phyloP scores from a whole-genome alignment of 768 basidiomycete genomes.

The Mycena metata region DNA sequence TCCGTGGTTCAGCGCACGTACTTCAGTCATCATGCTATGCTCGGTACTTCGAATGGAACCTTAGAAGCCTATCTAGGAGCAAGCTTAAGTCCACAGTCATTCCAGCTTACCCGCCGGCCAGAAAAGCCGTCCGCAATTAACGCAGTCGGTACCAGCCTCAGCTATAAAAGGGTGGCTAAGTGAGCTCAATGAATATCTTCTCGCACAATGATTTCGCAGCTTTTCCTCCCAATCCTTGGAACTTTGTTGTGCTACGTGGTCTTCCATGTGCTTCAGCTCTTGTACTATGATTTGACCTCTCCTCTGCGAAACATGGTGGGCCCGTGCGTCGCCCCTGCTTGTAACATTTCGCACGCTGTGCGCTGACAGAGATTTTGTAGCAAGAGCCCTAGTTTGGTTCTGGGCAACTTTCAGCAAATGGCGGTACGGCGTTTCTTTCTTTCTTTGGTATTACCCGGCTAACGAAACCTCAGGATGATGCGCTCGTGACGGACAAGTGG shows the following conservation, averaged over 20 bases:
- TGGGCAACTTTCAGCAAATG: constrained; percentile 50
- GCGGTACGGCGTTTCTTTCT: constrained; percentile 13
- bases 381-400: constrained; percentile 48
- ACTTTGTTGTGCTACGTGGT: constrained; percentile 26
- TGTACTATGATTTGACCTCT: constrained; percentile 39
- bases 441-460: no score
- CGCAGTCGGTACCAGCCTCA: background rate
- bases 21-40: background rate
- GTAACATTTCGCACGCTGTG: no score
- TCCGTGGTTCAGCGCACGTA: background rate
- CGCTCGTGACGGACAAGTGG: constrained; percentile 50
- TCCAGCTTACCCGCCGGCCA: constrained; percentile 8
- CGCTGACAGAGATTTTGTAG: no score
- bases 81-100: background rate
- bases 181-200: background rate
- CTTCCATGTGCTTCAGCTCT: constrained; percentile 34
- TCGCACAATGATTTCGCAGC: constrained; percentile 16
- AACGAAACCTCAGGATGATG: constrained; percentile 39
- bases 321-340: no score
- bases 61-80: background rate
- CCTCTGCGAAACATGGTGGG: constrained; percentile 53
- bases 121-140: background rate
- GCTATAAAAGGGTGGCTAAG: background rate
- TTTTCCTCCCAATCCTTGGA: constrained; percentile 23
- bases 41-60: constrained; percentile 1